phyloP scores from a whole-genome alignment of 768 basidiomycete species.

The Podaxis carcinomalis region DNA sequence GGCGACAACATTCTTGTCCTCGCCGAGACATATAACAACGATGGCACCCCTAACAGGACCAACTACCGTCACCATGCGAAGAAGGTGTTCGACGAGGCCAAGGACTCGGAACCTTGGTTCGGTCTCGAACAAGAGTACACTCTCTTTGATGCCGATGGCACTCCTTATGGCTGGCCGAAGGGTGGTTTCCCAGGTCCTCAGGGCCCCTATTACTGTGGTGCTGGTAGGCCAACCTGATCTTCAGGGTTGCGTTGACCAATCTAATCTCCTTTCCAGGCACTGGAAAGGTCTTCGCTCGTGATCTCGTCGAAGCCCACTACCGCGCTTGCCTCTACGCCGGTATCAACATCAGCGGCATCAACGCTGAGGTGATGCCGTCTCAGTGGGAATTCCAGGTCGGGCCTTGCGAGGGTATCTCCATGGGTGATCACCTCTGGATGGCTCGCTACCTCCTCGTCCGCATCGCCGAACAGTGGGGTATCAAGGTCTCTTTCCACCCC shows the following conservation, averaged over 20 bases:
- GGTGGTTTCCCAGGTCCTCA: slow-evolving; percentile 99
- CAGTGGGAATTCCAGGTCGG: slow-evolving; percentile 99
- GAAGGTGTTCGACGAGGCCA: slow-evolving; percentile 94
- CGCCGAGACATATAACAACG: slow-evolving; percentile 97
- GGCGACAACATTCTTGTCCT: slow-evolving; percentile 98
- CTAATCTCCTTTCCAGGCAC: slow-evolving; percentile 53
- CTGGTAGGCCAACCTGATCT: slow-evolving; percentile 53
- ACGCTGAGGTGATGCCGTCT: slow-evolving; percentile 99
- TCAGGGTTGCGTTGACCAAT: slow-evolving; percentile 4
- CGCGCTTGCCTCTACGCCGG: slow-evolving; percentile 93
- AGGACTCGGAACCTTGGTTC: slow-evolving; percentile 86
- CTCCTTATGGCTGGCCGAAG: slow-evolving; percentile 95
- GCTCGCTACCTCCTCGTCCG: slow-evolving; percentile 94
- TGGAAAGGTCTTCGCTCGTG: slow-evolving; percentile 97
- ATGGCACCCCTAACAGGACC: slow-evolving; percentile 95
- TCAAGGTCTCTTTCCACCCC: slow-evolving; percentile 99
- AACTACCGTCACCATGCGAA: slow-evolving; percentile 93
- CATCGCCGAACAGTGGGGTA: slow-evolving; percentile 95
- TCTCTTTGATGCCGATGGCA: slow-evolving; percentile 88
- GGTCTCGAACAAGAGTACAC: slow-evolving; percentile 99
- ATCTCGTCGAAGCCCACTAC: slow-evolving; percentile 99
- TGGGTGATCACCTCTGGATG: slow-evolving; percentile 99
- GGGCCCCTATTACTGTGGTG: slow-evolving; percentile 99
- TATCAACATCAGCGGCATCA: slow-evolving; percentile 98
- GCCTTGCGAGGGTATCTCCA: slow-evolving; percentile 94